Evolutionary conservation across 148 eudicot genomes (phyloP).

Genomic region (Silene latifolia): DNA sequence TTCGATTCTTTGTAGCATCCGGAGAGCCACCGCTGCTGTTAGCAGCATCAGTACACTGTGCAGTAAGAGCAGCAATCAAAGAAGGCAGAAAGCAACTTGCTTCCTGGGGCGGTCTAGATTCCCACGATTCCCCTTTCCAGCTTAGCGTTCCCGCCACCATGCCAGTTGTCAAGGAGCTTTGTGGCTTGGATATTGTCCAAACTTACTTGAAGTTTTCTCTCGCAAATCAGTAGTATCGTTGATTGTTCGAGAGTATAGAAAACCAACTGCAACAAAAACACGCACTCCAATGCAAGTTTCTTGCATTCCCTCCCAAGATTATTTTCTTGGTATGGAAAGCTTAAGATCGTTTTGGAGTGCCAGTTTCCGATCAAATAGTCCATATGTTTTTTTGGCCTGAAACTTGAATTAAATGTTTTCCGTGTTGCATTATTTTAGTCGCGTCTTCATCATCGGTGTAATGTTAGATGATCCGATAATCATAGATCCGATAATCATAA

Average conservation of each 20-base stretch:
- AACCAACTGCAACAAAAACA: too few relatives aligned
- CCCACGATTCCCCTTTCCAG: conserved; percentile 40
- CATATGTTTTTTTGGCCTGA: neutral
- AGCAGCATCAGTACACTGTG: conserved; percentile 87
- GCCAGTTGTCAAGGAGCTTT: conserved; percentile 78
- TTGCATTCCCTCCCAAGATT: too few relatives aligned
- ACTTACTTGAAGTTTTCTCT: conserved; percentile 39
- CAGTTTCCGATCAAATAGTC: too few relatives aligned
- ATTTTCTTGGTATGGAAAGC: neutral
- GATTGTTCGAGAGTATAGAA: neutral
- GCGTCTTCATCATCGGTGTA: neutral
- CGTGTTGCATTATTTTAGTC: neutral
- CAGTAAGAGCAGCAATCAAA: conserved; percentile 79
- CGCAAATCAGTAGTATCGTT: neutral
- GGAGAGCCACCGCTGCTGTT: conserved; percentile 89
- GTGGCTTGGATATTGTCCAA: conserved; percentile 71
- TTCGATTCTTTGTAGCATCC: conserved; percentile 53
- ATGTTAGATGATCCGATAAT: neutral
- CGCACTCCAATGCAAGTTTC: neutral
- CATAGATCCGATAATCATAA: neutral
- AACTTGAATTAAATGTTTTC: neutral
- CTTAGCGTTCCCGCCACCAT: conserved; percentile 82
- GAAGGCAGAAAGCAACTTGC: conserved; percentile 72
- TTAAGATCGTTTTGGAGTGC: neutral
- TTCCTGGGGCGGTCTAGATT: conserved; percentile 51